Percentiles rank a stretch among this genome's conserved stretches.
phyloP scores from a whole-genome alignment of 2,329 filamentous ascomycete genomes.

The Tympanopsis confertula region DNA sequence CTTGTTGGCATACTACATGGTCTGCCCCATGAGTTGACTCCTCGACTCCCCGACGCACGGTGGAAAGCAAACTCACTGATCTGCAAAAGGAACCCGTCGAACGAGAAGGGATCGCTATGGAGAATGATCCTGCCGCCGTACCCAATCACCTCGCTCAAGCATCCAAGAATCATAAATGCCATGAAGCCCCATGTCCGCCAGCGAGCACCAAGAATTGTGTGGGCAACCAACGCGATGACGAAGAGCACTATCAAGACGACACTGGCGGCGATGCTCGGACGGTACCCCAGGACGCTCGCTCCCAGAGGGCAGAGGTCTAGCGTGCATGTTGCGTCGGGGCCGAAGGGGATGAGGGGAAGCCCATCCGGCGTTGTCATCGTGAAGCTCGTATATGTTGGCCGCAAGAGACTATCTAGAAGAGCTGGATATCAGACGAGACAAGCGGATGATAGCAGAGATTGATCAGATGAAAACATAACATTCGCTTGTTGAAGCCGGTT shows the following conservation, averaged over 20 bases:
- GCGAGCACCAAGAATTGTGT: conserved; percentile 24
- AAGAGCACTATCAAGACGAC: conserved; percentile 28
- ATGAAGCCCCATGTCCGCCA: background rate
- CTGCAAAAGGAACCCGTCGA: background rate
- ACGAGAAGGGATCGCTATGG: background rate
- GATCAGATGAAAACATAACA: too few relatives aligned
- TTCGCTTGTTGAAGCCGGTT: too few relatives aligned
- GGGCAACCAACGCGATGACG: conserved; percentile 31
- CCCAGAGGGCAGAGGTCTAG: conserved; percentile 32
- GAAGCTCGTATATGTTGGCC: too few relatives aligned
- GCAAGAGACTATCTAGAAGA: too few relatives aligned
- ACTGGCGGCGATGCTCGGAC: conserved; percentile 29
- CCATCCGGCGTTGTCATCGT: background rate
- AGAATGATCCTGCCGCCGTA: background rate
- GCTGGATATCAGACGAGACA: too few relatives aligned
- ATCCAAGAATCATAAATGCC: background rate
- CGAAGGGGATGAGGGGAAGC: conserved; percentile 17
- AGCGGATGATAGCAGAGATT: too few relatives aligned
- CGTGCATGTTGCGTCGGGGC: conserved; percentile 35
- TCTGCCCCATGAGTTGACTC: too few relatives aligned
- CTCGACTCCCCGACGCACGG: too few relatives aligned
- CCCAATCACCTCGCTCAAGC: background rate
- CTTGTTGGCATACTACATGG: too few relatives aligned
- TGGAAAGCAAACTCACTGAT: background rate
- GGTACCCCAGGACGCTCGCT: conserved; percentile 32